phyloP scores from a whole-genome alignment of 352 stramenopile species.

The Globisporangium cystogenes region DNA sequence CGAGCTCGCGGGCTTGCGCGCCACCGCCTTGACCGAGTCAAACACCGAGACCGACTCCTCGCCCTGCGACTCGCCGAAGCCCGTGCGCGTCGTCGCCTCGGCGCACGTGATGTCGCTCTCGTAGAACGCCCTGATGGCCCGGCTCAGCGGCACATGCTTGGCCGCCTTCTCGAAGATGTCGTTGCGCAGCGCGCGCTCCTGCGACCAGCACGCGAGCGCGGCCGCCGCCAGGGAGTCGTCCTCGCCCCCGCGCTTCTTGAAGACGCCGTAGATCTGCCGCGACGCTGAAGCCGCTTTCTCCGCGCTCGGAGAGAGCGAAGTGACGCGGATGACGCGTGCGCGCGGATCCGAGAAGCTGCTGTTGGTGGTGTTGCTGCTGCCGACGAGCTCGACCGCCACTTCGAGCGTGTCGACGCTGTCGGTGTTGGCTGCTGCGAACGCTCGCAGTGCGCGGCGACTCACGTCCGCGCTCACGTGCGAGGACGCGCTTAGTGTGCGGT shows the following conservation, averaged over 20 bases:
- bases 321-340: slow-evolving; percentile 37
- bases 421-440: slow-evolving; percentile 29
- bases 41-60: slow-evolving; percentile 68
- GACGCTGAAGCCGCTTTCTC: slow-evolving; percentile 18
- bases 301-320: neutral
- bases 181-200: slow-evolving; percentile 58
- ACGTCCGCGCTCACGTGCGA: slow-evolving; percentile 18
- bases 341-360: slow-evolving; percentile 27
- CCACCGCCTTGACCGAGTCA: slow-evolving; percentile 33
- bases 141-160: slow-evolving; percentile 35
- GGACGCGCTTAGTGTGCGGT: slow-evolving; percentile 38
- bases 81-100: slow-evolving; percentile 49
- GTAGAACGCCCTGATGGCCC: slow-evolving; percentile 45
- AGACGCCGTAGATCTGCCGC: slow-evolving; percentile 54
- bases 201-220: slow-evolving; percentile 37
- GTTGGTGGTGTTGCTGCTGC: neutral
- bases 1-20: slow-evolving; percentile 17
- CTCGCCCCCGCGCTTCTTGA: slow-evolving; percentile 17
- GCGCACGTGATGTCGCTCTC: slow-evolving; percentile 37
- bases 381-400: slow-evolving; percentile 23
- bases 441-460: slow-evolving; percentile 32
- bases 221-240: neutral
- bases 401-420: slow-evolving; percentile 33
- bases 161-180: slow-evolving; percentile 33
- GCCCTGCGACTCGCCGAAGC: slow-evolving; percentile 39